These are phyloP conservation scores for Vigna hirtella DNA, from an alignment of 306 rosid species.

Conservation along the genomic window DNA sequence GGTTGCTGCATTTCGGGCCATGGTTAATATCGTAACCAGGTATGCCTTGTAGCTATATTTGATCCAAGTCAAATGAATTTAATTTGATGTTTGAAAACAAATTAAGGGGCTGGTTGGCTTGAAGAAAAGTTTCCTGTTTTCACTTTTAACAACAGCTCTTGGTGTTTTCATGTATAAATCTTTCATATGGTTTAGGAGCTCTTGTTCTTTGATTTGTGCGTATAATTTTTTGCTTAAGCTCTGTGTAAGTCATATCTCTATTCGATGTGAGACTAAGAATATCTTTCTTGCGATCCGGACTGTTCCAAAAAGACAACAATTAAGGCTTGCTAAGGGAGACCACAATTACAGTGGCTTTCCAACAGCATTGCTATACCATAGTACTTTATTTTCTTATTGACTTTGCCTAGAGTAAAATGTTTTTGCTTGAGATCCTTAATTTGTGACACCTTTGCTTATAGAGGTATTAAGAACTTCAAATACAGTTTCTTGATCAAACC, in stretches of 20 bases:
- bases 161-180: slow-evolving; percentile 1
- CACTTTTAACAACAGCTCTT: not conserved
- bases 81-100: slow-evolving; percentile 17
- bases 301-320: too few species aligned
- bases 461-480: slow-evolving; percentile 15
- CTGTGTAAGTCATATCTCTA: too few species aligned
- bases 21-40: slow-evolving; percentile 99
- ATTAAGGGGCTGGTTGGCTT: not conserved
- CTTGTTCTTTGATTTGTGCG: slow-evolving; percentile 5
- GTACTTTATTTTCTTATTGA: not conserved
- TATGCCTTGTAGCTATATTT: slow-evolving; percentile 49
- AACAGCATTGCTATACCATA: not conserved
- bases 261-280: too few species aligned
- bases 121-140: not conserved
- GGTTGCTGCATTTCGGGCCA: slow-evolving; percentile 99
- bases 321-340: not conserved
- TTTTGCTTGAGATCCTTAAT: not conserved
- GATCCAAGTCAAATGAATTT: slow-evolving; percentile 37
- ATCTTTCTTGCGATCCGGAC: too few species aligned
- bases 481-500: not conserved
- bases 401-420: slow-evolving; percentile 4
- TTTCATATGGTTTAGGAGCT: not conserved
- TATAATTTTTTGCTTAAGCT: not conserved
- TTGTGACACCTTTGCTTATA: not conserved
- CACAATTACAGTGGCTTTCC: not conserved